Evolutionary conservation across 2,329 filamentous ascomycete species (phyloP).

Genomic region (Helotiales sp.): DNA sequence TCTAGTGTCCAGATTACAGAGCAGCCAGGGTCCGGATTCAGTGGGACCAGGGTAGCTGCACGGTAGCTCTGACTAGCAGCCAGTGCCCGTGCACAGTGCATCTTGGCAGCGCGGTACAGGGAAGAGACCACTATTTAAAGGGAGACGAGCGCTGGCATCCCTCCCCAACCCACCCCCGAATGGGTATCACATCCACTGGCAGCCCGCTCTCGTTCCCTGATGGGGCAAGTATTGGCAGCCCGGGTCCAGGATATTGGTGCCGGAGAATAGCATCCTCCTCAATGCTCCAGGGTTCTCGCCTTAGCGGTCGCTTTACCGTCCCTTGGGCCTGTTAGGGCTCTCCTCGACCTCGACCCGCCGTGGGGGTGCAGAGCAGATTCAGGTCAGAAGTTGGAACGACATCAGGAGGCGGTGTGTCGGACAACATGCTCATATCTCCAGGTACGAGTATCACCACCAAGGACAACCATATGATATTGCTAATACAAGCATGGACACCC

Average conservation of each 20-base stretch:
- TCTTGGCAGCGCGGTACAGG: background rate
- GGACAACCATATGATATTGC: constrained; percentile 5
- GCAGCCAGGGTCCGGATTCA: background rate
- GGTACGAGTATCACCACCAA: background rate
- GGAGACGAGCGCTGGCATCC: background rate
- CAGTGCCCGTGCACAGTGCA: constrained; percentile 3
- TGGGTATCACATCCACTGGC: background rate
- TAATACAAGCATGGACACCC: constrained; percentile 3
- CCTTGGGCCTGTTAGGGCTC: background rate
- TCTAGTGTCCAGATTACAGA: constrained; percentile 9
- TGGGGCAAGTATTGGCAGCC: constrained; percentile 18
- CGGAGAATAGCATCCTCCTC: constrained; percentile 10
- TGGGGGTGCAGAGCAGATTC: constrained; percentile 5
- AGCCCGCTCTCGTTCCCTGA: background rate
- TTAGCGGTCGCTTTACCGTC: background rate
- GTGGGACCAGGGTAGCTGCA: constrained; percentile 4
- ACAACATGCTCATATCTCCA: background rate
- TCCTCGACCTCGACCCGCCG: background rate
- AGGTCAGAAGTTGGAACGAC: constrained; percentile 2
- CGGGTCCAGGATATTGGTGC: constrained; percentile 26
- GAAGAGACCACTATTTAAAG: too few relatives aligned
- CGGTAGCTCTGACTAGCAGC: background rate
- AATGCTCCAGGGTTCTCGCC: background rate
- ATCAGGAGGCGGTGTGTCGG: constrained; percentile 17
- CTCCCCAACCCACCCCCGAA: background rate